A percentile compares a stretch with the other conserved stretches of the same genome.
These are phyloP conservation scores for Clathrus columnatus DNA, from an alignment of 768 basidiomycete species.

Conservation along the genomic window DNA sequence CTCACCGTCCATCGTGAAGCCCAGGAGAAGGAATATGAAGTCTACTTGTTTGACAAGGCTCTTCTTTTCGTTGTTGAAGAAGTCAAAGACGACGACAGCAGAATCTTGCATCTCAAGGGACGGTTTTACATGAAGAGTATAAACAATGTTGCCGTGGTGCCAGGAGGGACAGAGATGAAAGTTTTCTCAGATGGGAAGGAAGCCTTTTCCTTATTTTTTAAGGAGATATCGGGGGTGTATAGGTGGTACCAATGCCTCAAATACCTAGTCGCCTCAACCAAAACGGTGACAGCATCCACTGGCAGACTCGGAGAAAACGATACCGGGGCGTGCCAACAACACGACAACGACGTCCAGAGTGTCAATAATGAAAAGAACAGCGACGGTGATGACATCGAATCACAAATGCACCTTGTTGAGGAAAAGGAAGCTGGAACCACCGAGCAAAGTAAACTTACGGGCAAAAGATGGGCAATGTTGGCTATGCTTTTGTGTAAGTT, in stretches of 20 bases:
- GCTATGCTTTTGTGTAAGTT: not conserved
- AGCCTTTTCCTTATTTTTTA: too few species aligned
- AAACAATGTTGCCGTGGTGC: not conserved
- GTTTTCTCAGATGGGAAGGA: not conserved
- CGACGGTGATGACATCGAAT: not conserved
- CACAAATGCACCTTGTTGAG: not conserved
- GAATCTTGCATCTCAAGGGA: not conserved
- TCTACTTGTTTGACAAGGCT: not conserved
- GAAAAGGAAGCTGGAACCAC: too few species aligned
- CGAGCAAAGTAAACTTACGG: not conserved
- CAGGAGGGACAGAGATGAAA: not conserved
- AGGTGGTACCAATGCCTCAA: too few species aligned
- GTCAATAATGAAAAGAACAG: not conserved
- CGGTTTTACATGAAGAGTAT: not conserved
- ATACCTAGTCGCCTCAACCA: too few species aligned
- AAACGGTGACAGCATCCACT: too few species aligned
- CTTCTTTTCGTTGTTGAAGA: not conserved
- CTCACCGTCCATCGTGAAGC: not conserved
- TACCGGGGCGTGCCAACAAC: not conserved
- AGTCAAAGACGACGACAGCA: not conserved
- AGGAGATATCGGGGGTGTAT: too few species aligned
- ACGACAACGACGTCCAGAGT: not conserved
- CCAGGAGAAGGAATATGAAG: not conserved
- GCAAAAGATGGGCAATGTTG: not conserved
- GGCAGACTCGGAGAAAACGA: too few species aligned